Evolutionary conservation across 306 rosid species (phyloP).

Genomic region (Sicyos baderoa): DNA sequence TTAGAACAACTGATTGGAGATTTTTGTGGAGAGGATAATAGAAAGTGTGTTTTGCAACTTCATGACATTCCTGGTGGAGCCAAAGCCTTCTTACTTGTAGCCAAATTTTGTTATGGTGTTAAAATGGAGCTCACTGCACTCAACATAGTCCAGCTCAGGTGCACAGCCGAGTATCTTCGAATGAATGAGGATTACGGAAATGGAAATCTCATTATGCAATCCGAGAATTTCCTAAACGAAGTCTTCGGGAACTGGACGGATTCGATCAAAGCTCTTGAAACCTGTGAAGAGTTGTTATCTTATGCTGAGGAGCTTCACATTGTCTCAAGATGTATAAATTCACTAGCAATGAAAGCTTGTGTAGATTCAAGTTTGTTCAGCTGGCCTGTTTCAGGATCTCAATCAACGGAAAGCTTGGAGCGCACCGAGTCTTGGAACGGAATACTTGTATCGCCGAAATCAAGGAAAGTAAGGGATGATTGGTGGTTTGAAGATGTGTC

Average conservation of each 20-base stretch:
- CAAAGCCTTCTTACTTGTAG: slow-evolving; percentile 46
- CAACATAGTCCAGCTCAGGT: slow-evolving; percentile 55
- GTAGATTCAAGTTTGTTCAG: slow-evolving; percentile 53
- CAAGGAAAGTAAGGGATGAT: slow-evolving; percentile 44
- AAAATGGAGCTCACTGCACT: slow-evolving; percentile 61
- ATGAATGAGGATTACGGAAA: slow-evolving; percentile 82
- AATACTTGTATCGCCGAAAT: slow-evolving; percentile 34
- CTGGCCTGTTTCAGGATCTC: slow-evolving; percentile 39
- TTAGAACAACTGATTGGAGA: slow-evolving; percentile 51
- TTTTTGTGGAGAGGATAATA: slow-evolving; percentile 32
- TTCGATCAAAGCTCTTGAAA: slow-evolving; percentile 60
- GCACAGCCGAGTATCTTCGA: slow-evolving; percentile 65
- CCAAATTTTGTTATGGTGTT: slow-evolving; percentile 82
- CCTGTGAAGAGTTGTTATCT: slow-evolving; percentile 57
- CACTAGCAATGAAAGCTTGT: slow-evolving; percentile 62
- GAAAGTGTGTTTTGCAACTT: slow-evolving; percentile 47
- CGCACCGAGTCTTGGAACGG: slow-evolving; percentile 59
- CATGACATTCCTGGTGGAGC: slow-evolving; percentile 82
- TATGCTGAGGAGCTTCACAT: slow-evolving; percentile 76
- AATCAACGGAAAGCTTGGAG: slow-evolving; percentile 37
- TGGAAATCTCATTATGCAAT: slow-evolving; percentile 52
- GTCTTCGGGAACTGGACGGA: slow-evolving; percentile 64
- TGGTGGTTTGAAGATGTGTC: slow-evolving; percentile 88
- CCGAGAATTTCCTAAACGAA: slow-evolving; percentile 59
- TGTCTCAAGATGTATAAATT: slow-evolving; percentile 60